Evolutionary conservation across 2,329 filamentous ascomycete genomes (phyloP), one percentile per base, ranked within the genome.

Genomic region (Ophiognomonia clavigignenti-juglandacearum): DNA sequence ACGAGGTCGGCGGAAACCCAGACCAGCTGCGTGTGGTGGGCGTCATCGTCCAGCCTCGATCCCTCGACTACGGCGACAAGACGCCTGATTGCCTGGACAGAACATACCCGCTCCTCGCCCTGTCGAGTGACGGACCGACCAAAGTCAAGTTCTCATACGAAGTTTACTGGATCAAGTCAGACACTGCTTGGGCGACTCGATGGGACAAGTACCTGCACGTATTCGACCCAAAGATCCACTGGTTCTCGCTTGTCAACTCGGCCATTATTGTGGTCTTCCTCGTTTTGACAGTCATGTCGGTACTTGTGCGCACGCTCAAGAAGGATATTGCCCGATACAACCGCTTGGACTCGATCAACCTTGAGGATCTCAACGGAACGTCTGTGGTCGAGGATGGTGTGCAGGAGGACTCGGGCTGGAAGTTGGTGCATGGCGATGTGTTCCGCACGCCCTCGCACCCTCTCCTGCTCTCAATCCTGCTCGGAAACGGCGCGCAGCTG

Each of bases 141-240:
- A 69, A 77, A 18, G 88, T 96, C 19, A 80, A 82, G 3, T 98
- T 88, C 72, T 96, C 90, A 5, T 98, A 98, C 71, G 89, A 86
- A 55, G 88, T 97, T 13, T 86, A 85, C 67, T 98, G 93, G 93
- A 79, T 77, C 48, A 80, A 83, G 56, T 96, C 90, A 1, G 62
- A 77, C 1, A 97, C 91, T 1, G 88, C 86, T 1, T 98, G 95
- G 85, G 93, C 93, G 23, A 98, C 93, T 11, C 82, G 93, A 54
- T 98, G 93, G 93, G 93, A 98, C 74, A 97, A 96, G 69, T 97
- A 97, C 64, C 77, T 98, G 29, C 92, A 97, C 61, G 92, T 98
- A 24, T 95, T 91, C 62, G 91, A 97, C 65, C 91, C 93, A 43
- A 95, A 93, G 73, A 97, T 98, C 58, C 93, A 98, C 67, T 98